Base-by-base conservation (phyloP, 2,329 filamentous ascomycete species). In the Fusarium algeriense region DNA sequence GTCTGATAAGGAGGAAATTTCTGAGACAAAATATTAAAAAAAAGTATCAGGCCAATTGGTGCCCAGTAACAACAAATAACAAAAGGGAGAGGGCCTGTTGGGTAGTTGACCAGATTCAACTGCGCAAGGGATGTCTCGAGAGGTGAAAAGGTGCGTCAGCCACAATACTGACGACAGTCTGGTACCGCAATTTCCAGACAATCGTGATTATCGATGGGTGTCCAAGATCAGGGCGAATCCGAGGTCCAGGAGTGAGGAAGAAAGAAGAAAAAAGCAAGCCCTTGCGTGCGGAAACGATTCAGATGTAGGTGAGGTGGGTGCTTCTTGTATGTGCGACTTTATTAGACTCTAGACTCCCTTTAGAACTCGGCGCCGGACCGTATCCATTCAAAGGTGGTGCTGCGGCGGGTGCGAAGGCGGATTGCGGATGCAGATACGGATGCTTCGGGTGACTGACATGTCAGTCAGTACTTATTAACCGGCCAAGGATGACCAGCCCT, bases 371-470 rank as follows among this genome's bases (percentile, higher is more conserved):
- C 58, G 65, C 72, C 70, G 70, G 64, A 63, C 53, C 52, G 60
- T 70, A 76, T 75, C 62, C 74, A 73, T 76, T 50, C 68, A 75
- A 65, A 74, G 57, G 57, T 76, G 68, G 74, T 75, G 72, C 70
- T 74, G 64, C 50, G 53, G 66, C 74, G 74, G 74, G 73, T 68
- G 74, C 56, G 63, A 56, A 57, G 50, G 52, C 52, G 44, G 50
- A 55, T 52, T 45, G 50, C 58, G 50, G 50, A 75, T 68, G 50
- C 62, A 65, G 60, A 65, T 65, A 59, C 74, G 74, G 74, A 76
- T 68, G 74, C 60, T 74, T 76, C 74, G 74, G 74, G 67, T 69
- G 69, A 69, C 73, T 75, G 69, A 73, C 72, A 75, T 74, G 70
- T 73, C 72, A 73, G 62, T 66, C 40, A 67, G 64, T 60, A 54